These are phyloP conservation scores for Tetracentron sinense DNA, from an alignment of 164 flowering plant genomes.

Conservation along the genomic window DNA sequence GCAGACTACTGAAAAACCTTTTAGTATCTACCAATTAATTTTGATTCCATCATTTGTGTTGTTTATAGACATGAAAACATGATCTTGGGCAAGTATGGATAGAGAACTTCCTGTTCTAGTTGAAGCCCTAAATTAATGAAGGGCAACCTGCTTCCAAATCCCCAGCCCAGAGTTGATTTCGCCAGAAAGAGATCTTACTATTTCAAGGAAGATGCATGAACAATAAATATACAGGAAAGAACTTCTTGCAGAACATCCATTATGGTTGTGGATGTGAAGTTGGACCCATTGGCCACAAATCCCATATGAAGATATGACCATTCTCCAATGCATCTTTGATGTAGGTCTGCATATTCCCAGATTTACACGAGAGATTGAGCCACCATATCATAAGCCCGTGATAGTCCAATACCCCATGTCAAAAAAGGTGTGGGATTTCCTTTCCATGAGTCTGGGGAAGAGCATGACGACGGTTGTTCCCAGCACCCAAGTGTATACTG, in stretches of 20 bases:
- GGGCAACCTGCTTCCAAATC: slow-evolving; percentile 4
- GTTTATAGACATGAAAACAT: not conserved
- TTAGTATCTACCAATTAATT: slow-evolving; percentile 15
- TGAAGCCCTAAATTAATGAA: not conserved
- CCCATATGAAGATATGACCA: not conserved
- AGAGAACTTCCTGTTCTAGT: not conserved
- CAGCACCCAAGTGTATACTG: slow-evolving; percentile 5
- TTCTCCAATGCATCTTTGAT: not conserved
- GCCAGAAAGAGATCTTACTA: no score
- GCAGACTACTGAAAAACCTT: not conserved
- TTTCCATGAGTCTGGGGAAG: not conserved
- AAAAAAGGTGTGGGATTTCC: not conserved
- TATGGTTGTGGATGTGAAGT: not conserved
- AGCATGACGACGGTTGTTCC: not conserved
- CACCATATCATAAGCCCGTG: not conserved
- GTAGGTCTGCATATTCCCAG: not conserved
- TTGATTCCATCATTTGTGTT: slow-evolving; percentile 4
- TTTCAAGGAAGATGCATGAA: not conserved
- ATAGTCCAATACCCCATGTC: not conserved
- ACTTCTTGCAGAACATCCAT: not conserved
- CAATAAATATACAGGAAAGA: not conserved
- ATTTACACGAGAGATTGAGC: not conserved
- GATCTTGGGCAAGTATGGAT: not conserved
- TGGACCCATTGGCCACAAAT: not conserved
- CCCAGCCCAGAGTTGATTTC: not conserved